A percentile compares a stretch with the other conserved stretches of the same genome.
Evolutionary conservation across 2,329 filamentous ascomycete species (phyloP).

Genomic region (Sclerotinia sclerotiorum): DNA sequence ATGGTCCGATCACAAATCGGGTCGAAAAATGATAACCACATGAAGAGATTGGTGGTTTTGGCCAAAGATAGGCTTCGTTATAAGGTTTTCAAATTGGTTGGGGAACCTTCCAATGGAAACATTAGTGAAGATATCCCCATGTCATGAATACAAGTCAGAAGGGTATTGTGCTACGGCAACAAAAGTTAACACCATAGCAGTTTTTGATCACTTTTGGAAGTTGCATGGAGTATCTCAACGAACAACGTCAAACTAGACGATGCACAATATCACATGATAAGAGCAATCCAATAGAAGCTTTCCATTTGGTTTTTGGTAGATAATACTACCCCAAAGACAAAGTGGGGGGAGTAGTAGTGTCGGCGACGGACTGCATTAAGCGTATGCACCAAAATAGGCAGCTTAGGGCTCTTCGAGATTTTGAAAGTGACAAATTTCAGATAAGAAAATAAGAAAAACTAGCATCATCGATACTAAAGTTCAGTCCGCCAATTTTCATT

Average conservation of each 20-base stretch:
- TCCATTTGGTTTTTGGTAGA: neutral
- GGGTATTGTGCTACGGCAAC: neutral
- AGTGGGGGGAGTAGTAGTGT: neutral
- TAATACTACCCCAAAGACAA: neutral
- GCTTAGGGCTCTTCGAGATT: neutral
- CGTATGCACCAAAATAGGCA: conserved; percentile 1
- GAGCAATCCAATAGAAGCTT: neutral
- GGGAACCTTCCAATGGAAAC: neutral
- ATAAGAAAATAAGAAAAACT: neutral
- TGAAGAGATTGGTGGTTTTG: conserved; percentile 34
- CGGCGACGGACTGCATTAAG: neutral
- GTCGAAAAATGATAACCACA: conserved; percentile 24
- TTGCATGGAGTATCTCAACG: neutral
- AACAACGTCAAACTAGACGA: neutral
- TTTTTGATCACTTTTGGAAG: neutral
- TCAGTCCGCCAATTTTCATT: neutral
- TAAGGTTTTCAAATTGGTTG: conserved; percentile 33
- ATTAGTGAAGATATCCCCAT: conserved; percentile 33
- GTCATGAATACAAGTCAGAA: conserved; percentile 26
- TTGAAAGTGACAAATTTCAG: neutral
- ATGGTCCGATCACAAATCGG: conserved; percentile 29
- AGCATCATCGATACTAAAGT: neutral
- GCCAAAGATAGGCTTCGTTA: conserved; percentile 36
- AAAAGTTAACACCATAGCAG: neutral
- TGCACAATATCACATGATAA: neutral